These are phyloP conservation scores for Polyplosphaeria fusca DNA, from an alignment of 495 filamentous ascomycete species.

Conservation along the genomic window DNA sequence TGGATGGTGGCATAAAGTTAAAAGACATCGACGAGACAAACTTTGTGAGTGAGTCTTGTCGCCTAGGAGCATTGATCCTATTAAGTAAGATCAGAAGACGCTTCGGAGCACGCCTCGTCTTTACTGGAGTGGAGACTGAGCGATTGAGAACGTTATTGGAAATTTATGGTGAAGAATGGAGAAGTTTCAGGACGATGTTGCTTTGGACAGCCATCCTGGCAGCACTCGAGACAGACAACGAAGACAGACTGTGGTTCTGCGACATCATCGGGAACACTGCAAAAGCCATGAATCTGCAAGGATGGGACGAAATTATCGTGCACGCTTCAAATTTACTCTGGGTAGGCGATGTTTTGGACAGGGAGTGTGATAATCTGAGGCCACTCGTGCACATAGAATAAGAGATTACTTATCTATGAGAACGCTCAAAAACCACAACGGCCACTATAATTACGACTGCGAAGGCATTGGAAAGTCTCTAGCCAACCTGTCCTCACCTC, in stretches of 20 bases:
- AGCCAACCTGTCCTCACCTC: not conserved
- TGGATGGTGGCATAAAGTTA: not conserved
- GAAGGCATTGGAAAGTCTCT: no score
- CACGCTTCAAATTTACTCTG: conserved; percentile 8
- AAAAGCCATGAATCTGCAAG: not conserved
- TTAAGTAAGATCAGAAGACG: conserved; percentile 5
- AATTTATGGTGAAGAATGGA: conserved; percentile 3
- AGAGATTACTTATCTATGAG: not conserved
- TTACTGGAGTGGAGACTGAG: conserved; percentile 8
- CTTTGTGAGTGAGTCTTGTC: conserved; percentile 3
- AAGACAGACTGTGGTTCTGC: conserved; percentile 10
- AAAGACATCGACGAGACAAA: not conserved
- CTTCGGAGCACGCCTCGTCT: conserved; percentile 2
- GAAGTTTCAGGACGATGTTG: conserved; percentile 6
- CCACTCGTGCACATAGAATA: conserved; percentile 1
- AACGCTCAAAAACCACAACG: no score
- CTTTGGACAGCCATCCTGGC: conserved; percentile 1
- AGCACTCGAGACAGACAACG: not conserved
- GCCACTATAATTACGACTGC: no score
- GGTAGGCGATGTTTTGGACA: conserved; percentile 1
- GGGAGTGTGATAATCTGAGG: conserved; percentile 4
- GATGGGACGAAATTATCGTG: conserved; percentile 11
- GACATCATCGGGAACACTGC: not conserved
- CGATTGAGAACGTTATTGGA: not conserved
- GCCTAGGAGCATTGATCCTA: conserved; percentile 6